Percentiles rank a stretch among this genome's conserved stretches.
Evolutionary conservation across 805 yeast species (phyloP).

Genomic region (Barnettozyma populi): DNA sequence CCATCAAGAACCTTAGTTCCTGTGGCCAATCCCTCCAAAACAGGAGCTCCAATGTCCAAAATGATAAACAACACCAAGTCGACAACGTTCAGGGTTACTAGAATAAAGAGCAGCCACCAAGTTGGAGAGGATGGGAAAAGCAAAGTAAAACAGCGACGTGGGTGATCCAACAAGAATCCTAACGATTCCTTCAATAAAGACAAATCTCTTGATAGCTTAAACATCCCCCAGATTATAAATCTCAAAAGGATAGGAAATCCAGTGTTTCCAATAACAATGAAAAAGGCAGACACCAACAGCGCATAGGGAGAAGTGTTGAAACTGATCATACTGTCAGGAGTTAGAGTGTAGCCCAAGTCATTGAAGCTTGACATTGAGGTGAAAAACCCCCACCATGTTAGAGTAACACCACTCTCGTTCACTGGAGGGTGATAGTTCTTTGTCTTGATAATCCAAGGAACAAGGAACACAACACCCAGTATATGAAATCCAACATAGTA

Average conservation of each 20-base stretch:
- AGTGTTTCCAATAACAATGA: slow-evolving; percentile 88
- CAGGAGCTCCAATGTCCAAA: slow-evolving; percentile 56
- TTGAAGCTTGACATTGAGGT: slow-evolving; percentile 75
- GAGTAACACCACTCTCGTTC: slow-evolving; percentile 53
- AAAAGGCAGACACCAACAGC: slow-evolving; percentile 55
- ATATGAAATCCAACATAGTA: slow-evolving; percentile 79
- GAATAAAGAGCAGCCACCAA: slow-evolving; percentile 83
- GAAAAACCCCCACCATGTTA: slow-evolving; percentile 93
- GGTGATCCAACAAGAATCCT: slow-evolving; percentile 87
- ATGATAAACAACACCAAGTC: slow-evolving; percentile 80
- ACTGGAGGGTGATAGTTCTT: slow-evolving; percentile 39
- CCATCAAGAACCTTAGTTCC: slow-evolving; percentile 79
- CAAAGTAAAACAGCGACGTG: slow-evolving; percentile 92
- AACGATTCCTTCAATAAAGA: slow-evolving; percentile 67
- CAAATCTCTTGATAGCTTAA: slow-evolving; percentile 59
- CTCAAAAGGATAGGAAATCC: slow-evolving; percentile 87
- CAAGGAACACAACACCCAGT: slow-evolving; percentile 43
- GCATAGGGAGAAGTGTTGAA: slow-evolving; percentile 63
- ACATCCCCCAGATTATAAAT: slow-evolving; percentile 74
- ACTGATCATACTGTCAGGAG: slow-evolving; percentile 72
- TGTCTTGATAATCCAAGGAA: slow-evolving; percentile 54
- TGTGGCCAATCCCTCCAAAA: slow-evolving; percentile 48
- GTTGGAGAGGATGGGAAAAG: slow-evolving; percentile 91
- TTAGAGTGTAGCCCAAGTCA: slow-evolving; percentile 79
- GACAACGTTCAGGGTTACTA: slow-evolving; percentile 63